Base-by-base conservation (phyloP, 1,284 basidiomycete species). In the Waitea zeae region DNA sequence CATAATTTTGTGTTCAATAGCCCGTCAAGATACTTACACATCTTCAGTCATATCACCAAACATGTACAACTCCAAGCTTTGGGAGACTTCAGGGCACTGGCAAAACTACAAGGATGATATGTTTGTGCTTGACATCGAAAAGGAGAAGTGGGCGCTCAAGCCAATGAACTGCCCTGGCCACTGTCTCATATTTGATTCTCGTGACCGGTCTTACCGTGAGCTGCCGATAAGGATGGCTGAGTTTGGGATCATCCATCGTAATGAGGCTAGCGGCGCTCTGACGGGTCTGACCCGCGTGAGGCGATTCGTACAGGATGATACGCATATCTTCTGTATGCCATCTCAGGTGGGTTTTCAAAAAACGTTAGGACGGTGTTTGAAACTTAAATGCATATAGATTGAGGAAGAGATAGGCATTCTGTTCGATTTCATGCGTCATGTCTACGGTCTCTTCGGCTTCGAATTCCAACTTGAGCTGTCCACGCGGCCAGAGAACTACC, bases 151-250 rank as follows among this genome's bases (percentile, higher is more conserved):
- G 71, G 90, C 68, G 1, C 64, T 93, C 39, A 97, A 97, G 60
- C 95, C 95, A 13, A 99, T 99, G 95, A 99, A 99, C 58, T 98
- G 95, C 54, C 95, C 95, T 0, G 93, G 93, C 6, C 95, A 98
- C 57, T 92, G 87, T 54, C 59, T 98, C 40, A 88, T 98, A 50
- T 99, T 98, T 50, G 93, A 89, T 56, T 81, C 86, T 13, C 71
- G 87, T 41, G 93, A 97, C 55, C 75, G 95, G 41, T 83, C 78
- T 41, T 97, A 97, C 64, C 84, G 82, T 54, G 95, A 99, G 57
- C 66, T 98, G 14, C 95, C 95, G 2, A 76, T 99, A 44, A 77
- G 95, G 14, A 86, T 96, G 75, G 95, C 95, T 12, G 95, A 99
- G 53, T 99, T 99, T 50, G 95, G 95, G 49, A 89, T 98, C 40